These are phyloP conservation scores for Gentiana straminea DNA, from an alignment of 257 asterid species.

Conservation along the genomic window DNA sequence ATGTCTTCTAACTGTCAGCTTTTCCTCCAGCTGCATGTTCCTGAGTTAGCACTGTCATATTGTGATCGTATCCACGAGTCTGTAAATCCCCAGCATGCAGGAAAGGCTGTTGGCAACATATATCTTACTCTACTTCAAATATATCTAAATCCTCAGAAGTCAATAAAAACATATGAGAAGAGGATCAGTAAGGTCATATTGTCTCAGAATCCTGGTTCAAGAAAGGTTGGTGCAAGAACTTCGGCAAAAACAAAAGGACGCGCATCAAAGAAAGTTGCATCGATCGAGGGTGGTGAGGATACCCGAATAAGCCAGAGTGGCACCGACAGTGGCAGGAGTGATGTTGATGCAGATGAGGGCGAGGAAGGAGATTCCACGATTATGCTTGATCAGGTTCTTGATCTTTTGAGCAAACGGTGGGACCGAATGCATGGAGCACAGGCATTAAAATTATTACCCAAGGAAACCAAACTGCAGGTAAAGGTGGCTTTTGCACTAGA, in stretches of 20 bases:
- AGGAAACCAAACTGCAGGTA: slow-evolving; percentile 89
- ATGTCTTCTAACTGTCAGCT: slow-evolving; percentile 11
- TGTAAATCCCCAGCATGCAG: slow-evolving; percentile 47
- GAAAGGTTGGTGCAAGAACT: slow-evolving; percentile 39
- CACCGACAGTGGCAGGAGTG: slow-evolving; percentile 92
- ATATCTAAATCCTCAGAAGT: slow-evolving; percentile 76
- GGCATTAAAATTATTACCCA: slow-evolving; percentile 80
- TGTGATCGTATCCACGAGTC: slow-evolving; percentile 83
- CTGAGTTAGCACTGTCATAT: slow-evolving; percentile 82
- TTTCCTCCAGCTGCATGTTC: slow-evolving; percentile 61
- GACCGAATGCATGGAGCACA: slow-evolving; percentile 94
- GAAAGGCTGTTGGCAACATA: slow-evolving; percentile 60
- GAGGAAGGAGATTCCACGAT: slow-evolving; percentile 65
- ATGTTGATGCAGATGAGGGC: slow-evolving; percentile 62
- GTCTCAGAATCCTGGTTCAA: slow-evolving; percentile 38
- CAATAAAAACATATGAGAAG: slow-evolving; percentile 67
- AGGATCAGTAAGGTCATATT: slow-evolving; percentile 51
- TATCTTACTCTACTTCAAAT: slow-evolving; percentile 86
- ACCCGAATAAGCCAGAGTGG: slow-evolving; percentile 63
- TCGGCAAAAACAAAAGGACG: slow-evolving; percentile 33
- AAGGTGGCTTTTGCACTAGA: not conserved
- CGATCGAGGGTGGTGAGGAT: slow-evolving; percentile 81
- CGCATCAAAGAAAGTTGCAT: slow-evolving; percentile 59
- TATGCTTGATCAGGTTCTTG: slow-evolving; percentile 86
- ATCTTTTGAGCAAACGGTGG: slow-evolving; percentile 89